These are phyloP conservation scores for Suillus clintonianus DNA, from an alignment of 768 basidiomycete genomes.

Conservation along the genomic window DNA sequence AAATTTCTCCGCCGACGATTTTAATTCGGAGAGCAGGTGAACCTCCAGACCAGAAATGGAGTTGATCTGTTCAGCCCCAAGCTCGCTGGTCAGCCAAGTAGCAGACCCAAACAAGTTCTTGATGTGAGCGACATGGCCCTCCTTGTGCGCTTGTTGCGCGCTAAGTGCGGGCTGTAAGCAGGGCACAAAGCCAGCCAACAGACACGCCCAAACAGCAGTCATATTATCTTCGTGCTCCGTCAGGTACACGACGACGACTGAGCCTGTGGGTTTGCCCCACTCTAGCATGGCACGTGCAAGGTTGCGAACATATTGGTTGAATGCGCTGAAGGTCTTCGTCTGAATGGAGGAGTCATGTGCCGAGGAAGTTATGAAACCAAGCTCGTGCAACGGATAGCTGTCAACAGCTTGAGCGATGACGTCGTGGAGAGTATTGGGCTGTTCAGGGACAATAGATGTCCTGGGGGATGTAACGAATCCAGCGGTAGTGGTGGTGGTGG, in stretches of 20 bases:
- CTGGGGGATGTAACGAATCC: background rate
- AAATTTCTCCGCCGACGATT: conserved; percentile 11
- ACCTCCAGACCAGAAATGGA: conserved; percentile 26
- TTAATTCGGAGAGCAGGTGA: conserved; percentile 24
- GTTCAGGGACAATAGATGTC: conserved; percentile 10
- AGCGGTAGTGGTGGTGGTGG: conserved; percentile 11
- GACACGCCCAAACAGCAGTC: conserved; percentile 32
- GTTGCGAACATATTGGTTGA: conserved; percentile 15
- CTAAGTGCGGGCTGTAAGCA: conserved; percentile 34
- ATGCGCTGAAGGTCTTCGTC: conserved; percentile 24
- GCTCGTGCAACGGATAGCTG: conserved; percentile 25
- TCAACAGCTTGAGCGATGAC: conserved; percentile 22
- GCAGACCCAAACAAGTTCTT: conserved; percentile 30
- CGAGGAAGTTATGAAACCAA: conserved; percentile 29
- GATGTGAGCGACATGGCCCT: conserved; percentile 29
- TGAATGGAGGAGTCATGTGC: conserved; percentile 31
- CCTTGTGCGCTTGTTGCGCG: conserved; percentile 32
- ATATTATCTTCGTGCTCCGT: conserved; percentile 37
- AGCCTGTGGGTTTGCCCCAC: conserved; percentile 26
- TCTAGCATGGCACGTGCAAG: conserved; percentile 22
- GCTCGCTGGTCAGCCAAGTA: conserved; percentile 32
- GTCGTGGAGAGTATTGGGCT: conserved; percentile 18
- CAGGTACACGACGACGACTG: conserved; percentile 29
- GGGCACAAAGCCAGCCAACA: conserved; percentile 31
- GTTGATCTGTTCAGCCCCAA: conserved; percentile 24